A percentile compares a stretch with the other conserved stretches of the same genome.
phyloP scores from a whole-genome alignment of 2,329 filamentous ascomycete species.

The Fusarium sp. region DNA sequence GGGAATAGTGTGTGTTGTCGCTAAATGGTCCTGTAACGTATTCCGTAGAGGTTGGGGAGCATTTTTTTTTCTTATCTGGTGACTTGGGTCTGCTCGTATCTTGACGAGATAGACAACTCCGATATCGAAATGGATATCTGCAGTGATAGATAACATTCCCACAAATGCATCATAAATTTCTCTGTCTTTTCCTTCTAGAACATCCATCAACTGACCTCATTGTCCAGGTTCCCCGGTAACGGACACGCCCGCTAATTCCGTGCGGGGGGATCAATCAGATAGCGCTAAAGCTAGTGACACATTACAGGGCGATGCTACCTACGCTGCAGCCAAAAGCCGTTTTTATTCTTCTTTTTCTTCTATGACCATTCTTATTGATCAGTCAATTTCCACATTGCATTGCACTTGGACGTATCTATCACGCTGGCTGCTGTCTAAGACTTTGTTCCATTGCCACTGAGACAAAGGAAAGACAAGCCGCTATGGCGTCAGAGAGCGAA shows the following conservation, averaged over 20 bases:
- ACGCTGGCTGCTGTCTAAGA: too few relatives aligned
- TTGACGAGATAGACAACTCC: background rate
- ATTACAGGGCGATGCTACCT: slow-evolving; percentile 6
- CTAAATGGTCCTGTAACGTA: too few relatives aligned
- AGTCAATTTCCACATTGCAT: background rate
- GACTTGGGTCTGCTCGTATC: too few relatives aligned
- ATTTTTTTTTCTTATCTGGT: background rate
- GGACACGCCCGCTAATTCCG: slow-evolving; percentile 1
- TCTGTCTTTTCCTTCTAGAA: background rate
- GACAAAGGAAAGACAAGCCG: too few relatives aligned
- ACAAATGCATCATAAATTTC: background rate
- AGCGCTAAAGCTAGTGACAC: background rate
- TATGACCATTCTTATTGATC: slow-evolving; percentile 14
- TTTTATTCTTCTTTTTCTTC: slow-evolving; percentile 3
- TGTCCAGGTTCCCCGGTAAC: slow-evolving; percentile 31
- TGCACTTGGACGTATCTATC: too few relatives aligned
- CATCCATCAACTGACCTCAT: background rate
- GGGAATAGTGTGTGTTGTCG: too few relatives aligned
- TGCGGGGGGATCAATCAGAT: slow-evolving; percentile 6
- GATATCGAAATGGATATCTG: background rate
- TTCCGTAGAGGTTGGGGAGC: background rate
- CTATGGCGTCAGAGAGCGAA: slow-evolving; percentile 27
- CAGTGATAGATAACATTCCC: background rate
- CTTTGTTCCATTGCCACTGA: too few relatives aligned
- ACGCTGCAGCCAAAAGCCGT: slow-evolving; percentile 13